These are phyloP conservation scores for Acacia crassicarpa DNA, from an alignment of 306 rosid genomes.

Conservation along the genomic window DNA sequence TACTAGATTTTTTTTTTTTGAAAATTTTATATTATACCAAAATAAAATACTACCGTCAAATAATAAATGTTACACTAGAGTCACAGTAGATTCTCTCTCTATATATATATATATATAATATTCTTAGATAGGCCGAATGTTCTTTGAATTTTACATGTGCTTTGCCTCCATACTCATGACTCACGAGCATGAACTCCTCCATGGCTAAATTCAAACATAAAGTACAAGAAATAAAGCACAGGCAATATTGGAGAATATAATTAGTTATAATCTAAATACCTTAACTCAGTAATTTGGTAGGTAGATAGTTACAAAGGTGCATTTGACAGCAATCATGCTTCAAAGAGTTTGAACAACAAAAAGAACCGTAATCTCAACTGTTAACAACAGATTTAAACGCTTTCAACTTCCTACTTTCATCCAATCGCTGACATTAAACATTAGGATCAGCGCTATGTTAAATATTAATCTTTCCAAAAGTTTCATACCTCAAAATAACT, in stretches of 20 bases:
- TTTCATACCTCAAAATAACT: background rate
- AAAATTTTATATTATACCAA: too few relatives aligned
- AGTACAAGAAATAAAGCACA: too few relatives aligned
- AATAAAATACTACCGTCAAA: too few relatives aligned
- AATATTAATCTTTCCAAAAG: background rate
- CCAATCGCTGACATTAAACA: background rate
- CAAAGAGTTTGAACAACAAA: background rate
- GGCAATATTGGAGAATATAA: background rate
- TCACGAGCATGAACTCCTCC: too few relatives aligned
- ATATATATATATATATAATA: too few relatives aligned
- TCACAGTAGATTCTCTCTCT: too few relatives aligned
- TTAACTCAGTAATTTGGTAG: background rate
- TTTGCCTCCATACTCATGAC: too few relatives aligned
- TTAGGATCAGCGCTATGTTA: background rate
- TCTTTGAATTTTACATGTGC: too few relatives aligned
- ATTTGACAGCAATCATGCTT: background rate
- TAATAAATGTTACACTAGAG: too few relatives aligned
- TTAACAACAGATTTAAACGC: background rate
- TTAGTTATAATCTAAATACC: background rate
- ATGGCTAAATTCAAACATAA: too few relatives aligned
- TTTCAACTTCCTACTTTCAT: background rate
- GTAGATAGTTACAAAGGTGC: background rate
- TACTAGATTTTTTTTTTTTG: too few relatives aligned
- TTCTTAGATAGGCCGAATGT: too few relatives aligned
- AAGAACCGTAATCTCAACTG: background rate